Evolutionary conservation across 331 rosid genomes (phyloP), one percentile per base, ranked within the genome.

Genomic region (Pyrus hybrid): DNA sequence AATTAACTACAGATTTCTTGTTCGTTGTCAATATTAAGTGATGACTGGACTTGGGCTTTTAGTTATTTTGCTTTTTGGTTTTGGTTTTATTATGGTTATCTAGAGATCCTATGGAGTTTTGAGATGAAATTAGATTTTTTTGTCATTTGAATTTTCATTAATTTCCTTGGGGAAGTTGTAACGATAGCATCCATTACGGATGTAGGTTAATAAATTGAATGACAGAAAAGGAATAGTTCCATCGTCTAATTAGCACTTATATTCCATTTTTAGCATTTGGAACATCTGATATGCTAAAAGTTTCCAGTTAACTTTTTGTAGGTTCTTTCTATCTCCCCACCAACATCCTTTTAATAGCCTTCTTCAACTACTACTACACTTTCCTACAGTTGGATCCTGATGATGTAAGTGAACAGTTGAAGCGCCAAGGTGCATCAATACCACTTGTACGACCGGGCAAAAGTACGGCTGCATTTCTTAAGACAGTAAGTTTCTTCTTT

Each of bases 311-410:
- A 76, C 68, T 72, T 64, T 74, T 74, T 81, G 83, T 76, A 94
- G 99, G 99, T 77, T 91, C 96, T 65, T 80, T 94, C 85, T 92
- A 92, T 82, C 92, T 94, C 73, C 96, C 93, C 11, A 86, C 93
- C 68, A 94, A 91, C 91, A 88, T 94, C 84, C 85, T 94, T 68
- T 77, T 94, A 71, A 91, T 91, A 67, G 98, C 91, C 73, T 94
- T 94, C 93, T 94, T 94, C 97, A 94, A 94, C 84, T 94, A 94
- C 80, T 91, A 94, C 82, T 94, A 94, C 89, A 94, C 98, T 67
- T 94, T 94, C 89, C 91, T 94, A 22, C 98, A 91, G 86, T 81
- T 94, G 88, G 98, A 94, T 79, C 97, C 97, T 53, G 97, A 94
- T 77, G 98, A 94, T 82, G 86, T 90, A 73, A 89, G 97, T 72